Evolutionary conservation across 2,329 filamentous ascomycete genomes (phyloP).

Genomic region (Leptographium procerum): DNA sequence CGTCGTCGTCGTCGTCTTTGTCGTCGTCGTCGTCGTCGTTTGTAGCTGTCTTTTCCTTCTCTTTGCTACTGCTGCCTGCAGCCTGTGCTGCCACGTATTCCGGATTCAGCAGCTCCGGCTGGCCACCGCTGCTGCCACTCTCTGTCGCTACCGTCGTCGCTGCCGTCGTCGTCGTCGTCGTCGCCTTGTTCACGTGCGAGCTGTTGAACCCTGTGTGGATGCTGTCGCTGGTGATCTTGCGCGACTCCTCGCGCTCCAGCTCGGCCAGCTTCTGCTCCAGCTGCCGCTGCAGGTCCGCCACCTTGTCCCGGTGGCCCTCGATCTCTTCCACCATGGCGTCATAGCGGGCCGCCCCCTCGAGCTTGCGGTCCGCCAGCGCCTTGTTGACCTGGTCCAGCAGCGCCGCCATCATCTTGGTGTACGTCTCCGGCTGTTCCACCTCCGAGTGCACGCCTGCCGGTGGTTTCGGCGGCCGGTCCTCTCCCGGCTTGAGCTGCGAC

Average conservation of each 20-base stretch:
- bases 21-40: slow-evolving; percentile 8
- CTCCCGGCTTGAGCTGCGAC: slow-evolving; percentile 50
- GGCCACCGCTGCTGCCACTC: slow-evolving; percentile 33
- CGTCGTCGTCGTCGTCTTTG: slow-evolving; percentile 37
- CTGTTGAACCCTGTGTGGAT: slow-evolving; percentile 85
- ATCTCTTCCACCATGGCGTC: slow-evolving; percentile 70
- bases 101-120: slow-evolving; percentile 70
- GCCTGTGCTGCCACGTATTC: slow-evolving; percentile 21
- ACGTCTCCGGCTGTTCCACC: slow-evolving; percentile 59
- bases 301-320: slow-evolving; percentile 63
- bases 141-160: not conserved
- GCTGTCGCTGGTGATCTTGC: slow-evolving; percentile 88
- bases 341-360: slow-evolving; percentile 47
- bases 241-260: slow-evolving; percentile 72
- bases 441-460: slow-evolving; percentile 71
- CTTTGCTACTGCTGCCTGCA: slow-evolving; percentile 11
- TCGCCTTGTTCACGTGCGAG: slow-evolving; percentile 60
- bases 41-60: not conserved
- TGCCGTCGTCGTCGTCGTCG: not conserved
- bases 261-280: slow-evolving; percentile 62
- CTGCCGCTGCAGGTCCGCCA: slow-evolving; percentile 66
- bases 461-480: slow-evolving; percentile 61
- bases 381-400: slow-evolving; percentile 86
- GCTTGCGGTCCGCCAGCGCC: slow-evolving; percentile 54
- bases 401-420: slow-evolving; percentile 98